Conservation (phyloP, 1,284 basidiomycete genomes). For the Pterulicium gracile region DNA sequence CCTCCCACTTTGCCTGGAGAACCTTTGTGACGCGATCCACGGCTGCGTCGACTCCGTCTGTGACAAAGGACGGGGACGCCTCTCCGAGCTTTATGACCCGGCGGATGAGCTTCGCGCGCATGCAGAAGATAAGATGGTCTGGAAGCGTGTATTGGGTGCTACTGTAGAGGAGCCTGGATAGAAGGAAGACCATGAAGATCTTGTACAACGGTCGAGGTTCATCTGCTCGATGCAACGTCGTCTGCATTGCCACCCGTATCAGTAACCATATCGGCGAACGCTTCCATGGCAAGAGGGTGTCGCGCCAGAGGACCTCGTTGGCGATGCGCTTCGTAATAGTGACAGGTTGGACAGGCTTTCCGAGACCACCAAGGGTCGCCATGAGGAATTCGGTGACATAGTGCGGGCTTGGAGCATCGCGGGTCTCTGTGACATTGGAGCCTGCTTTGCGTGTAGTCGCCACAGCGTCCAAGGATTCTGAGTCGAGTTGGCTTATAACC, state of each 20-base stretch:
- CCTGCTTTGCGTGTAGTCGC: slow-evolving; percentile 18
- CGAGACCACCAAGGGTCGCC: slow-evolving; percentile 26
- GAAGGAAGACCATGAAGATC: slow-evolving; percentile 30
- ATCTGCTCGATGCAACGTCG: no score
- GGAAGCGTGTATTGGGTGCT: slow-evolving; percentile 14
- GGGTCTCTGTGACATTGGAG: slow-evolving; percentile 14
- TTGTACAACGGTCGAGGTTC: no score
- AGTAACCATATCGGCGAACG: slow-evolving; percentile 33
- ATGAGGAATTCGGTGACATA: slow-evolving; percentile 32
- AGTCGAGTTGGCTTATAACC: slow-evolving; percentile 24
- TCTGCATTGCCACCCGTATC: slow-evolving; percentile 28
- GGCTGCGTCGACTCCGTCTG: slow-evolving; percentile 11
- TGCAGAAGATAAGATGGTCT: slow-evolving; percentile 22
- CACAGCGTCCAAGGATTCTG: slow-evolving; percentile 12
- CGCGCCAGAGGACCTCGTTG: slow-evolving; percentile 32
- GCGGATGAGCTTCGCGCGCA: slow-evolving; percentile 23
- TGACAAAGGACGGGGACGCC: slow-evolving; percentile 12
- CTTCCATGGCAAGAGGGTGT: slow-evolving; percentile 29
- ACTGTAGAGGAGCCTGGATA: slow-evolving; percentile 20
- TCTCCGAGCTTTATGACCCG: slow-evolving; percentile 27
- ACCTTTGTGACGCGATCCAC: neutral
- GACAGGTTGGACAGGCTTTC: slow-evolving; percentile 14
- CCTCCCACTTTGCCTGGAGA: neutral
- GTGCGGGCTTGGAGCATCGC: slow-evolving; percentile 25
- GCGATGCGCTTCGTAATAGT: slow-evolving; percentile 27